Base-by-base conservation (phyloP, 345 rosid species). In the Salix brachista region DNA sequence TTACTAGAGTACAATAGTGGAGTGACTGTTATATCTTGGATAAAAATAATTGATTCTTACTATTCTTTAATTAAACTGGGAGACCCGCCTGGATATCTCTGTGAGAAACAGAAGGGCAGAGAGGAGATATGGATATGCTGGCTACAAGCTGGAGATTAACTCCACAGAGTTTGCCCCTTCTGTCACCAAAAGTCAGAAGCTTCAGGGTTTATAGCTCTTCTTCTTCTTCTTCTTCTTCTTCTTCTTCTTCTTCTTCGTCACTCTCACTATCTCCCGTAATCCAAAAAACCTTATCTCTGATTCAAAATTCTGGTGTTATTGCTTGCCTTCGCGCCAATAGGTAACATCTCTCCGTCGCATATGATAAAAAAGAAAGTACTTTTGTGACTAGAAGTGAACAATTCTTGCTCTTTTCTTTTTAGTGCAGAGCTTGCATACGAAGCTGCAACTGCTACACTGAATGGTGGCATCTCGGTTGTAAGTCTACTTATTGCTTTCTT, bases 261-360 rank as follows among this genome's bases (percentile, higher is more conserved):
- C 69, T 67, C 42, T 30, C 80, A 9, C 72, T 54, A 9, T 73
- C 83, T 74, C 70, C 78, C 2, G 70, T 21, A 19, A 67, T 54
- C 70, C 78, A 21, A 18, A 46, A 30, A 0, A 83, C 89, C 64
- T 68, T 84, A 42, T 77, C 87, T 46, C 46, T 54, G 60, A 87
- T 87, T 62, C 84, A 82, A 36, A 76, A 68, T 67, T 81, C 89
- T 25, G 89, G 89, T 71, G 76, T 89, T 74, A 87, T 89, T 71
- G 89, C 92, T 50, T 87, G 92, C 84, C 92, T 89, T 75, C 90
- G 89, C 64, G 86, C 87, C 75, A 74, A 71, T 66, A 77, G 79
- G 77, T 77, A 62, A 26, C 44, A 13, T 23, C 21, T 58, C 9
- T 18, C 26, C 26, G 3, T 13, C 14, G 26, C 66, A 12, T 1